A percentile compares a stretch with the other conserved stretches of the same genome.
Conservation (phyloP, 331 rosid genomes). For the Rhamnella rubrinervis region DNA sequence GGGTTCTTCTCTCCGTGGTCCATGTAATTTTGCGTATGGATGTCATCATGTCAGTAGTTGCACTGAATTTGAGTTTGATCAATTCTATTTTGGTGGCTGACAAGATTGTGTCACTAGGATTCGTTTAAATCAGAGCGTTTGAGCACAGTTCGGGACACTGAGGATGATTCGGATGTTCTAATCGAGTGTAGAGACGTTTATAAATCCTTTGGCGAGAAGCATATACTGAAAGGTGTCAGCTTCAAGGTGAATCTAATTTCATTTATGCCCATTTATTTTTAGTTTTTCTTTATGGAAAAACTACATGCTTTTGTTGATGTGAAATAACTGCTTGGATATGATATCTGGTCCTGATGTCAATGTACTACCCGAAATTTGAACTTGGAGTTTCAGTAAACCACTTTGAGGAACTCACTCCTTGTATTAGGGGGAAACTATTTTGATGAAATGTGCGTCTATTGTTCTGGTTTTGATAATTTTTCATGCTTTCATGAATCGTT, state of each 20-base stretch:
- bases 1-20: not conserved
- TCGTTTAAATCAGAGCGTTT: slow-evolving; percentile 58
- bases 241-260: slow-evolving; percentile 71
- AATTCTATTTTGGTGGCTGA: slow-evolving; percentile 14
- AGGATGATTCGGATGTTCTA: slow-evolving; percentile 78
- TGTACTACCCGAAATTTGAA: too few relatives aligned
- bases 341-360: too few relatives aligned
- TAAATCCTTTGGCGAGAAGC: slow-evolving; percentile 92
- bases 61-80: not conserved
- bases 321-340: too few relatives aligned
- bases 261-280: slow-evolving; percentile 4
- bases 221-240: slow-evolving; percentile 92
- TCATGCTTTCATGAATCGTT: too few relatives aligned
- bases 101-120: slow-evolving; percentile 48
- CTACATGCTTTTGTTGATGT: not conserved
- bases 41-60: not conserved
- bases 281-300: not conserved
- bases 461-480: too few relatives aligned
- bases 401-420: too few relatives aligned
- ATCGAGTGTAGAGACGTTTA: slow-evolving; percentile 87
- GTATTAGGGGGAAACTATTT: too few relatives aligned
- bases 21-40: not conserved
- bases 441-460: too few relatives aligned
- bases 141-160: slow-evolving; percentile 40
- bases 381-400: too few relatives aligned